Conservation (phyloP, 129 eudicot species). For the Artemisia annua region DNA sequence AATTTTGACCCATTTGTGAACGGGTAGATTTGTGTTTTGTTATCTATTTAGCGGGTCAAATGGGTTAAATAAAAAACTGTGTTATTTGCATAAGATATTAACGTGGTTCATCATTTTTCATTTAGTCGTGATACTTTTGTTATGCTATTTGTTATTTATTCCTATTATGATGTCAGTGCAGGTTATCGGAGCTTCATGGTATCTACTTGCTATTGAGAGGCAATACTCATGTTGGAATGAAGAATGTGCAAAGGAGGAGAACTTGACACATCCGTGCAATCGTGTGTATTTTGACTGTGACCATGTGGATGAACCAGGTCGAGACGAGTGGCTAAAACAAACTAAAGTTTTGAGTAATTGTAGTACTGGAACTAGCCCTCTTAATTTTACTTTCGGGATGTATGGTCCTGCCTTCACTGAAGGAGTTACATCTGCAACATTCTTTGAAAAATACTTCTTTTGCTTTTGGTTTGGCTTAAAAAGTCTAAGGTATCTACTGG, state of each 20-base stretch:
- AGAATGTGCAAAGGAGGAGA: slow-evolving; percentile 48
- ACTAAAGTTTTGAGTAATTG: slow-evolving; percentile 57
- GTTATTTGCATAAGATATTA: too few species aligned
- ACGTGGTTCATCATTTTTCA: too few species aligned
- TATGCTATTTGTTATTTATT: neutral
- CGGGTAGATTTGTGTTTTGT: neutral
- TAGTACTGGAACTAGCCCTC: slow-evolving; percentile 34
- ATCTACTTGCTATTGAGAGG: slow-evolving; percentile 64
- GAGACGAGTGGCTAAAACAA: slow-evolving; percentile 47
- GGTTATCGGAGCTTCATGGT: slow-evolving; percentile 86
- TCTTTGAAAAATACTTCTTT: slow-evolving; percentile 64
- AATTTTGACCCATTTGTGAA: neutral
- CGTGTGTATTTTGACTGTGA: slow-evolving; percentile 51
- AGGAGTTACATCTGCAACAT: slow-evolving; percentile 52
- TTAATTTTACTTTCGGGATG: slow-evolving; percentile 62
- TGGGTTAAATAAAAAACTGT: too few species aligned
- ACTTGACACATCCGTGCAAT: slow-evolving; percentile 36
- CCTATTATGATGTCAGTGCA: slow-evolving; percentile 42
- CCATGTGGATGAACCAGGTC: slow-evolving; percentile 21
- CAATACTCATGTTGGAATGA: slow-evolving; percentile 69
- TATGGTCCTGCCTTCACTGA: slow-evolving; percentile 62
- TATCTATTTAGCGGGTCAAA: too few species aligned
- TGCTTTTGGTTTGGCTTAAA: slow-evolving; percentile 91
- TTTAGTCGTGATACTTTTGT: neutral
- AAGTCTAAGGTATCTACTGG: slow-evolving; percentile 51